Base-by-base conservation (phyloP, 2,329 filamentous ascomycete genomes). In the Hyphodiscus sp. region DNA sequence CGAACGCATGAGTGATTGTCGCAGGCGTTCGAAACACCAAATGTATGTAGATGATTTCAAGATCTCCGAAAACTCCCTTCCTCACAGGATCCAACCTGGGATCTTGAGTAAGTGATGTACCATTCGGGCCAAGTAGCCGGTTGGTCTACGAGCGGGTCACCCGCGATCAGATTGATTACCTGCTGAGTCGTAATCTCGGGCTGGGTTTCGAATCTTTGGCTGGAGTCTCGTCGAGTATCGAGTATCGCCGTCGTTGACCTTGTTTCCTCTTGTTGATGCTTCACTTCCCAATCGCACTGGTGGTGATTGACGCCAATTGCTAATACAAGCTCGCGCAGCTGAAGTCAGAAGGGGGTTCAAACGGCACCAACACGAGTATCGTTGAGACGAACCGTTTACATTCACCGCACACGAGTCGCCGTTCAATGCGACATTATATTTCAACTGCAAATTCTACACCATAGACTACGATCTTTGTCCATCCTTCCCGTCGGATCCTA, bases 11-110 rank as follows among this genome's bases (percentile, higher is more conserved):
- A 63, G 51, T 49, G 62, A 63, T 64, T 59, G 41, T 41, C 61
- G 50, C 60, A 53, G 54, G 60, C 58, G 46, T 54, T 51, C 59
- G 65, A 67, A 67, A 67, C 65, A 63, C 52, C 54, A 63, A 61
- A 57, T 66, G 65, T 67, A 65, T 49, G 62, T 61, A 54, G 49
- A 55, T 55, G 49, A 55, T 58, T 60, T 63, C 54, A 50, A 23
- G 29, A 56, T 23, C 38, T 30, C 19, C 16, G 47, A 54, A 15
- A 33, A 20, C 19, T 26, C 26, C 29, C 16, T 47, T 33, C 33
- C 18, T 38, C 47, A 45, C 23, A 16, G 19, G n/a, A 30, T 29
- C n/a, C 18, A 20, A n/a, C 42, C 13, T 13, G 18, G 29, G 19
- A 41, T 26, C 41, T 45, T n/a, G 26, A 43, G 26, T 30, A 18